A percentile compares a stretch with the other conserved stretches of the same genome.
phyloP scores from a whole-genome alignment of 1,139 yeast species.

The Kodamaea derodonti region DNA sequence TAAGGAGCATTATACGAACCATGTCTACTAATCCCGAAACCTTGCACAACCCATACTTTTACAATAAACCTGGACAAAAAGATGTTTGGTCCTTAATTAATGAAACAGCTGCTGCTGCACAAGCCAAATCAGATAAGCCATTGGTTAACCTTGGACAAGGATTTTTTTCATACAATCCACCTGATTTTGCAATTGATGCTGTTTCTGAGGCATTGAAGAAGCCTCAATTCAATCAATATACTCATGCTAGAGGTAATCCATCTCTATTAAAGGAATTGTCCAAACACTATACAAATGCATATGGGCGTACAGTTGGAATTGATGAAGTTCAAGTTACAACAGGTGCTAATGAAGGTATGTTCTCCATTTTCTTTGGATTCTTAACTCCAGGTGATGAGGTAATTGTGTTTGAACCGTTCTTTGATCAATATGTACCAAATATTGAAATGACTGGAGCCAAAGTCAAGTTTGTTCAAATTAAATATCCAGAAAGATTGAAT shows the following conservation, averaged over 20 bases:
- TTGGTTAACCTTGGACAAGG: conserved; percentile 94
- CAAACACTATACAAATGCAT: conserved; percentile 64
- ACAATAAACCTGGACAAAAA: conserved; percentile 53
- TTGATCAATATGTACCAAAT: conserved; percentile 93
- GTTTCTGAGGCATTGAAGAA: conserved; percentile 70
- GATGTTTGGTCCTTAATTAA: conserved; percentile 95
- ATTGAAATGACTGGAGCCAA: conserved; percentile 91
- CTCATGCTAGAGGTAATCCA: conserved; percentile 87
- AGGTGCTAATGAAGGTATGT: conserved; percentile 96
- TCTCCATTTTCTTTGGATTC: conserved; percentile 79
- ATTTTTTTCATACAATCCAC: conserved; percentile 92
- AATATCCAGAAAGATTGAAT: conserved; percentile 75
- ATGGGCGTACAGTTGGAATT: conserved; percentile 56
- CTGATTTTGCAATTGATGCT: conserved; percentile 80
- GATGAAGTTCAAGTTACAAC: conserved; percentile 80
- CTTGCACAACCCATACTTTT: conserved; percentile 60
- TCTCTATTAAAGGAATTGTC: conserved; percentile 66
- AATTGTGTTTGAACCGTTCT: conserved; percentile 95
- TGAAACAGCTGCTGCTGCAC: conserved; percentile 88
- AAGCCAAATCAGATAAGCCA: conserved; percentile 59
- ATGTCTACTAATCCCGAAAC: conserved; percentile 14
- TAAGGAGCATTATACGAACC: conserved; percentile 3
- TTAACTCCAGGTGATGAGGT: conserved; percentile 89
- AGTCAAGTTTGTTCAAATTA: conserved; percentile 78
- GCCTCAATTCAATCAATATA: conserved; percentile 83